Percentiles rank a stretch among this genome's conserved stretches.
Evolutionary conservation across 2,329 filamentous ascomycete genomes (phyloP).

Genomic region (Penicillium sclerotiorum): DNA sequence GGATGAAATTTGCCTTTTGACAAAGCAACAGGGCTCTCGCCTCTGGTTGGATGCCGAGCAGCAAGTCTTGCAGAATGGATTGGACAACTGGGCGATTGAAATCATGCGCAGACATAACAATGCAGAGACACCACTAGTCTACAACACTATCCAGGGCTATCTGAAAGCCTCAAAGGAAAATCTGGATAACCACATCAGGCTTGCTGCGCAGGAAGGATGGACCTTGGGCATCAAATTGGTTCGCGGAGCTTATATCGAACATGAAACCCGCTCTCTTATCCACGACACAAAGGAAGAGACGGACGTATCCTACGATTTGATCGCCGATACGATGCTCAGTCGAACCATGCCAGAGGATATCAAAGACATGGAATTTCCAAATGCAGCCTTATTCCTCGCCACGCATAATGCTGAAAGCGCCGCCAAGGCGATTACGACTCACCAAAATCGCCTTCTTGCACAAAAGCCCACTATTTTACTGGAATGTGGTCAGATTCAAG

Average conservation of each 20-base stretch:
- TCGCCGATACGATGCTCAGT: constrained; percentile 51
- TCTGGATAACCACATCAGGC: constrained; percentile 40
- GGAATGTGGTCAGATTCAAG: constrained; percentile 76
- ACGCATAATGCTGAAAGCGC: constrained; percentile 56
- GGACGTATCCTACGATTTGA: constrained; percentile 52
- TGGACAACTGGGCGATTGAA: constrained; percentile 51
- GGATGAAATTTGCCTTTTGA: constrained; percentile 39
- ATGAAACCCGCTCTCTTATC: constrained; percentile 40
- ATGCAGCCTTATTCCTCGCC: constrained; percentile 54
- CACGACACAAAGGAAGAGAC: constrained; percentile 44
- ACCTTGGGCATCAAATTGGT: constrained; percentile 49
- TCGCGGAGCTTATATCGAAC: constrained; percentile 49
- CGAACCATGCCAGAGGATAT: constrained; percentile 40
- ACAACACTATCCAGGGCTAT: constrained; percentile 52
- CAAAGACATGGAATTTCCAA: constrained; percentile 18
- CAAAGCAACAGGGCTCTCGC: constrained; percentile 37
- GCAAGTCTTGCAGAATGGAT: constrained; percentile 45
- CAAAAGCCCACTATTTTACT: constrained; percentile 43
- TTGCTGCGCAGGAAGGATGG: constrained; percentile 45
- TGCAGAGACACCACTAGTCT: constrained; percentile 34
- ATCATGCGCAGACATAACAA: constrained; percentile 50
- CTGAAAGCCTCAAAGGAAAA: constrained; percentile 46
- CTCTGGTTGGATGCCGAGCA: constrained; percentile 54
- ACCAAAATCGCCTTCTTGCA: constrained; percentile 39
- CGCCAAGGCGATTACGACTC: constrained; percentile 43